phyloP scores from a whole-genome alignment of 2,329 filamentous ascomycete species.

The Alternaria rosae region DNA sequence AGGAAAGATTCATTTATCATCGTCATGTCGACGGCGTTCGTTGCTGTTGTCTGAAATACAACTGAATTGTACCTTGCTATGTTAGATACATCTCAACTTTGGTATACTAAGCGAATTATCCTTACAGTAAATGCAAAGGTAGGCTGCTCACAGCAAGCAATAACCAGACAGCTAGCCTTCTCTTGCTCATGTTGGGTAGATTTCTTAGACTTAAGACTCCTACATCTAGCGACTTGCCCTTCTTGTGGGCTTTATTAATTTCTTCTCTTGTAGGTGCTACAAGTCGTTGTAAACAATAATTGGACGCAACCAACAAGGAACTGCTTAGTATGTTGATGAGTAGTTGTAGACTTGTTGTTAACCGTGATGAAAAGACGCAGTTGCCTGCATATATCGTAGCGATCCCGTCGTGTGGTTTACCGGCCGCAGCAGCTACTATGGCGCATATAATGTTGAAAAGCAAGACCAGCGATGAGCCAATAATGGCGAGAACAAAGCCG shows the following conservation, averaged over 20 bases:
- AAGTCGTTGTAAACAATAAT: background rate
- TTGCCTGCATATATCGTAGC: background rate
- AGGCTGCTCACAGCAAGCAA: background rate
- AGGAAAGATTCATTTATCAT: background rate
- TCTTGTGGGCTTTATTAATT: rapidly evolving
- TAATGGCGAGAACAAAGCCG: background rate
- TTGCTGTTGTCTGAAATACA: background rate
- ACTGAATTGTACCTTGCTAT: background rate
- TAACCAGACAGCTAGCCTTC: background rate
- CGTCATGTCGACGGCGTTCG: background rate
- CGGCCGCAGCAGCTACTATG: background rate
- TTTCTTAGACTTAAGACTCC: background rate
- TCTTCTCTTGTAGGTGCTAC: background rate
- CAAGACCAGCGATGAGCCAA: background rate
- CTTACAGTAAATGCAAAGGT: background rate
- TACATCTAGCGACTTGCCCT: background rate
- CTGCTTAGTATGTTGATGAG: background rate
- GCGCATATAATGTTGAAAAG: background rate
- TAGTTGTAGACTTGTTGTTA: background rate
- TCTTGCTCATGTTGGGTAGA: background rate
- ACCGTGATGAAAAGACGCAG: background rate
- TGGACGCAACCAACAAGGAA: background rate
- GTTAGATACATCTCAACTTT: no score
- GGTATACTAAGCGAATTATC: no score
- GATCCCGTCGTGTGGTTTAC: background rate